Percentiles rank a stretch among this genome's conserved stretches.
phyloP scores from a whole-genome alignment of 495 filamentous ascomycete species.

The Rhypophila decipiens region DNA sequence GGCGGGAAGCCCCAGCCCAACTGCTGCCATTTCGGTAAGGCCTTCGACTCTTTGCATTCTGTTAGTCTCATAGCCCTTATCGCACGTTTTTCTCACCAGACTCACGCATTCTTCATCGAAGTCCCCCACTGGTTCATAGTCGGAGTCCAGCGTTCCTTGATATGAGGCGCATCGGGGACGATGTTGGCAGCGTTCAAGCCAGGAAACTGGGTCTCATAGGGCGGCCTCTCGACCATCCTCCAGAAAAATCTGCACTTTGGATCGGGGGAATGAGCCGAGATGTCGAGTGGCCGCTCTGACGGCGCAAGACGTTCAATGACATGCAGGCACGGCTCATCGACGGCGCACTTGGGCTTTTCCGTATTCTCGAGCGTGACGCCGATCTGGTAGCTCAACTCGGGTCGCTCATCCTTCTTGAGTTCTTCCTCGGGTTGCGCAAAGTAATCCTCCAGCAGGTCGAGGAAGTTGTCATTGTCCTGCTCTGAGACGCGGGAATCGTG shows the following conservation, averaged over 20 bases:
- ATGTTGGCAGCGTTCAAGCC: conserved; percentile 40
- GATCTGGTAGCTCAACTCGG: conserved; percentile 44
- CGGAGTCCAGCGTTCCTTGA: conserved; percentile 36
- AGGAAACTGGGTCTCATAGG: conserved; percentile 42
- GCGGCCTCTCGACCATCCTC: conserved; percentile 39
- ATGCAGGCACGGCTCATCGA: conserved; percentile 44
- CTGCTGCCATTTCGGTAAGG: conserved; percentile 42
- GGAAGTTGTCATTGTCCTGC: conserved; percentile 40
- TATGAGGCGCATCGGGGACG: conserved; percentile 33
- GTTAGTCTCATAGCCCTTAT: not conserved
- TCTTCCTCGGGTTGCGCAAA: conserved; percentile 42
- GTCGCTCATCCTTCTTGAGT: conserved; percentile 38
- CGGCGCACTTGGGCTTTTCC: conserved; percentile 49
- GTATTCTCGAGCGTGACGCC: conserved; percentile 50
- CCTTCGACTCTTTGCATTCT: conserved; percentile 31
- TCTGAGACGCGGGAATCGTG: conserved; percentile 47
- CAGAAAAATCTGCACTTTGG: conserved; percentile 49
- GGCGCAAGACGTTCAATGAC: conserved; percentile 42
- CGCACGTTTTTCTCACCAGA: conserved; percentile 1
- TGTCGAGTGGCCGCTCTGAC: conserved; percentile 41
- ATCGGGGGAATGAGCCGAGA: conserved; percentile 37
- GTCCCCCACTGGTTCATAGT: conserved; percentile 43
- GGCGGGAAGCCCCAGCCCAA: conserved; percentile 39
- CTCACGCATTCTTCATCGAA: conserved; percentile 47
- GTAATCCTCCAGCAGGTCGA: conserved; percentile 50